Base-by-base conservation (phyloP, 257 asterid species). In the Agastache rugosa region DNA sequence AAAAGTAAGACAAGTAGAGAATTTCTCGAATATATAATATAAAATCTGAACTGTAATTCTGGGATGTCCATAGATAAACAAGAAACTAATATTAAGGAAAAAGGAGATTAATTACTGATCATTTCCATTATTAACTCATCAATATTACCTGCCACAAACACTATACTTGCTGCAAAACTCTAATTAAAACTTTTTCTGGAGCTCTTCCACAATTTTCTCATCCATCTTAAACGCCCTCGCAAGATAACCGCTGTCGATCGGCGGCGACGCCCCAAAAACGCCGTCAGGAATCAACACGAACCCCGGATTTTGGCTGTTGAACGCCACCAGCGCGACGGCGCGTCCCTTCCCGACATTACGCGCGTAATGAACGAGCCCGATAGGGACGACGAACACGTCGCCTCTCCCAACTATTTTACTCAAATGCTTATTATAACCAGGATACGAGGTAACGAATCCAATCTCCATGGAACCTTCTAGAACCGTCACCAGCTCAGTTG, bases 381-480 rank as follows among this genome's bases (percentile, higher is more conserved):
- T 39, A 0, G 84, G 87, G 5, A 79, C 48, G 1, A 67, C 82
- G 44, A 75, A 80, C 1, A 70, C 72, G 1, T 82, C 85, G 3
- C 85, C 88, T 53, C 34, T 48, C 3, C 48, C 12, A 22, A 84
- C 75, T 14, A 45, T 42, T 58, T 84, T 81, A 5, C 61, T 79
- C 23, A 72, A 59, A 65, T 75, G 78, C 12, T 23, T 77, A 44
- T 17, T 58, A 14, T 76, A 56, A 6, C 14, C 37, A 0, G 87
- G 87, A 39, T 59, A 25, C 9, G 85, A 54, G 5, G 85, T 70
- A 1, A 83, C 65, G 17, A 84, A 84, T 6, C 86, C 88, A 4
- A 82, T 71, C 44, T 77, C 81, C 27, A 80, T n/a, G 11, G 75
- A 41, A 12, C 88, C 86, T 63, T 81, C 84, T 0, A 79, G 64